Percentiles rank a stretch among this genome's conserved stretches.
Conservation (phyloP, 2,329 filamentous ascomycete genomes). For the Alternaria novae-zelandiae region DNA sequence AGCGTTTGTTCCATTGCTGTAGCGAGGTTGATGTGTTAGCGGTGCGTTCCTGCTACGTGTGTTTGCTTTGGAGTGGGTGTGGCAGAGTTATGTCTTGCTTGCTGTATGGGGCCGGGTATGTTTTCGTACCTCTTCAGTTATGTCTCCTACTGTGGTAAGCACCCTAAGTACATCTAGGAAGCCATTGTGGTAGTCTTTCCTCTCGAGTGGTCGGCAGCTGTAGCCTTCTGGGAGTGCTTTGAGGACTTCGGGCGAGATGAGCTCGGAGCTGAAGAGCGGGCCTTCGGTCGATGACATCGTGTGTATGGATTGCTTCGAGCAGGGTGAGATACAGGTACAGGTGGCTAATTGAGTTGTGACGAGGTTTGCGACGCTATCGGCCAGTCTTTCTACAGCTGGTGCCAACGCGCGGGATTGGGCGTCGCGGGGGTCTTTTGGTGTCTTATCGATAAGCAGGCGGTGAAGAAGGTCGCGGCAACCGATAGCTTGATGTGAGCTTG, state of each 20-base stretch:
- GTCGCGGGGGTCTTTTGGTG: conserved; percentile 8
- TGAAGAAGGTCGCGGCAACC: conserved; percentile 2
- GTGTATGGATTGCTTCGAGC: neutral
- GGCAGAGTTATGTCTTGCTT: neutral
- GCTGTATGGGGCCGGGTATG: neutral
- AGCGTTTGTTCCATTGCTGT: conserved; percentile 72
- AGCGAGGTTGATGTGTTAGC: neutral
- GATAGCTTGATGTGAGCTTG: neutral
- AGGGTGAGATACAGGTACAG: neutral
- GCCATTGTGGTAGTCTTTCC: conserved; percentile 77
- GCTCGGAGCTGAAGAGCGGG: conserved; percentile 76
- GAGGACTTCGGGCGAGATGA: conserved; percentile 79
- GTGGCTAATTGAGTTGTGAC: neutral
- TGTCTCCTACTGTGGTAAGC: conserved; percentile 90
- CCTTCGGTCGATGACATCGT: conserved; percentile 32
- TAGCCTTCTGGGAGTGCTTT: conserved; percentile 80
- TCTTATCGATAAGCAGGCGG: conserved; percentile 36
- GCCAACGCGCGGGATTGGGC: neutral
- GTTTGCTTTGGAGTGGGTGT: neutral
- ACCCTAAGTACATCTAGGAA: conserved; percentile 93
- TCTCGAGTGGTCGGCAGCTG: conserved; percentile 78
- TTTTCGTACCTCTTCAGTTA: conserved; percentile 65
- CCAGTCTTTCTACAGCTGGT: neutral
- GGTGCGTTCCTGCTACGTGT: neutral
- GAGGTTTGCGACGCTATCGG: neutral